A percentile compares a stretch with the other conserved stretches of the same genome.
These are phyloP conservation scores for Calonectria multiphialidica DNA, from an alignment of 2,329 filamentous ascomycete genomes.

Conservation along the genomic window DNA sequence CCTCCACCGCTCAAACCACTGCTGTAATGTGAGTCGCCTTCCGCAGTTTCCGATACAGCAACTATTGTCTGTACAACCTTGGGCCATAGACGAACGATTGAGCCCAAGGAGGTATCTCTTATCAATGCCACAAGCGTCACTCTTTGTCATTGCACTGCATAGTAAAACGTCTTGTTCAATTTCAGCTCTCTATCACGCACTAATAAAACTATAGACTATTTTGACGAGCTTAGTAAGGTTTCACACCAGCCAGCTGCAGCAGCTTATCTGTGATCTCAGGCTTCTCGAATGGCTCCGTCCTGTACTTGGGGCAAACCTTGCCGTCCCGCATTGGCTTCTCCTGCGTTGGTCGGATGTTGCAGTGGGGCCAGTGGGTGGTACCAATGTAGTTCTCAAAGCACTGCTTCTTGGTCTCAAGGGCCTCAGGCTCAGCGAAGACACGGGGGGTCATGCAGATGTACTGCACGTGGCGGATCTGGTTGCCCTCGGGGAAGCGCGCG, in stretches of 20 bases:
- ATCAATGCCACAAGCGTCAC: no score
- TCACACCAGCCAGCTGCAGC: slow-evolving; percentile 33
- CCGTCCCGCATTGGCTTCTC: slow-evolving; percentile 39
- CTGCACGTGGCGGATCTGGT: slow-evolving; percentile 54
- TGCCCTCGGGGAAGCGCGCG: slow-evolving; percentile 50
- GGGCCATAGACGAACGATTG: not conserved
- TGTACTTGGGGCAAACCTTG: slow-evolving; percentile 35
- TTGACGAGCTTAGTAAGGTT: slow-evolving; percentile 26
- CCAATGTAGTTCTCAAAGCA: slow-evolving; percentile 52
- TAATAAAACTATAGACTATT: not conserved
- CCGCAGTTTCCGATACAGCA: no score
- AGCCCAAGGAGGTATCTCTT: not conserved
- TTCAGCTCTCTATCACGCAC: not conserved
- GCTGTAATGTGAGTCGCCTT: no score
- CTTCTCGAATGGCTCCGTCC: slow-evolving; percentile 39
- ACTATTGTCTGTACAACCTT: no score
- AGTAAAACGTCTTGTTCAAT: not conserved
- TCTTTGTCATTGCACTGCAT: not conserved
- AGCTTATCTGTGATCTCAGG: slow-evolving; percentile 31
- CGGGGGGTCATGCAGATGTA: slow-evolving; percentile 38
- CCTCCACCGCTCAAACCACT: no score
- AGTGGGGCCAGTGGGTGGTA: slow-evolving; percentile 57
- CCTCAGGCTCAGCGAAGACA: slow-evolving; percentile 40
- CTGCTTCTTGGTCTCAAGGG: slow-evolving; percentile 53
- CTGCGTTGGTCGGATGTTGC: slow-evolving; percentile 32